Conservation (phyloP, 371 early-diverging fungal species). For the Mortierella sp. region DNA sequence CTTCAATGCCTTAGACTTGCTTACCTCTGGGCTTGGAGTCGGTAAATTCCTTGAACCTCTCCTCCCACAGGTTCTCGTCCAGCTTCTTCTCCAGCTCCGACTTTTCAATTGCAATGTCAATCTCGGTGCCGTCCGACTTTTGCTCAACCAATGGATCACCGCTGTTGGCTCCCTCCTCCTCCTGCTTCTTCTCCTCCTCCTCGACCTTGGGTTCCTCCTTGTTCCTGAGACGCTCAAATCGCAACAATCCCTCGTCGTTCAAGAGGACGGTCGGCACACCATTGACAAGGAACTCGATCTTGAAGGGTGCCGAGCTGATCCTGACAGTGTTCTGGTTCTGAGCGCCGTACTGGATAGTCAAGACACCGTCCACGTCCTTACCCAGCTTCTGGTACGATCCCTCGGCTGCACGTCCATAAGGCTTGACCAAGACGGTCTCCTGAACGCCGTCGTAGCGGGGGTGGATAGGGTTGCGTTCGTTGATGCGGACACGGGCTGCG, state of each 20-base stretch:
- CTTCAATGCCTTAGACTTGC: not conserved
- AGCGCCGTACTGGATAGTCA: slow-evolving; percentile 46
- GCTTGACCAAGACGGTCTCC: slow-evolving; percentile 67
- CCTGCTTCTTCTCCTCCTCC: slow-evolving; percentile 37
- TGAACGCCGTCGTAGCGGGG: slow-evolving; percentile 82
- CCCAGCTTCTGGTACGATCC: slow-evolving; percentile 42
- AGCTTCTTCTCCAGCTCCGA: slow-evolving; percentile 41
- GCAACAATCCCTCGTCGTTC: slow-evolving; percentile 87
- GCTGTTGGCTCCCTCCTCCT: slow-evolving; percentile 51
- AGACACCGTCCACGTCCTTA: slow-evolving; percentile 25
- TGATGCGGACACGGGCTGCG: slow-evolving; percentile 75
- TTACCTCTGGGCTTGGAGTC: slow-evolving; percentile 93
- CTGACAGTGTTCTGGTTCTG: slow-evolving; percentile 60
- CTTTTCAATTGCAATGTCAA: slow-evolving; percentile 59
- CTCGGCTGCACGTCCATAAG: slow-evolving; percentile 56
- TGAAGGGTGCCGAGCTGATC: slow-evolving; percentile 72
- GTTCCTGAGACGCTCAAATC: slow-evolving; percentile 86
- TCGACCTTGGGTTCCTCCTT: slow-evolving; percentile 60
- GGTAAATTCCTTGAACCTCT: slow-evolving; percentile 86
- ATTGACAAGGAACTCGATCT: slow-evolving; percentile 74
- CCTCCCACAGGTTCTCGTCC: slow-evolving; percentile 88
- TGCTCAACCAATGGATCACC: slow-evolving; percentile 58
- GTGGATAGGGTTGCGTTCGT: slow-evolving; percentile 75
- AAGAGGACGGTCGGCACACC: slow-evolving; percentile 75
- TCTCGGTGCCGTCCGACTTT: slow-evolving; percentile 16